A percentile compares a stretch with the other conserved stretches of the same genome.
phyloP scores from a whole-genome alignment of 305 asterid species.

The Rubia peregrina region DNA sequence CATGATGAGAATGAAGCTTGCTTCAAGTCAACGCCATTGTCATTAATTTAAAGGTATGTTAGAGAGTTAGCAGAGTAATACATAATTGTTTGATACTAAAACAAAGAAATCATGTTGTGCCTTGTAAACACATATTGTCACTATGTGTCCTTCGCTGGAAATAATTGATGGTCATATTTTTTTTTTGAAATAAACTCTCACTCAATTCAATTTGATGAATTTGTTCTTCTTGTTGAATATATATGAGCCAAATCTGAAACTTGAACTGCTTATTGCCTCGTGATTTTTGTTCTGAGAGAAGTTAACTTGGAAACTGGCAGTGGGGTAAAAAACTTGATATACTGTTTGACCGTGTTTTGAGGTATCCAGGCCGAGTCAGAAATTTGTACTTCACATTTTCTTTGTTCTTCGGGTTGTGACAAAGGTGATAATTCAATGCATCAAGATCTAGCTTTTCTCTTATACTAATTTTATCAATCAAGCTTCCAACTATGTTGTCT shows the following conservation, averaged over 20 bases:
- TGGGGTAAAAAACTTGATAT: too few relatives aligned
- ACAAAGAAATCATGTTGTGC: not conserved
- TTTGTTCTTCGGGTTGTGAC: too few relatives aligned
- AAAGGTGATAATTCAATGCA: too few relatives aligned
- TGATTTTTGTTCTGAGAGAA: too few relatives aligned
- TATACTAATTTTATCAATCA: too few relatives aligned
- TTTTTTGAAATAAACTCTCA: not conserved
- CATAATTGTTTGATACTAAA: not conserved
- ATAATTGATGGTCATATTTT: not conserved
- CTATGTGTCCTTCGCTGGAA: not conserved
- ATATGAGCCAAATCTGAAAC: not conserved
- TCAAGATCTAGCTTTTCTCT: too few relatives aligned
- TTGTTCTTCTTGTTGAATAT: not conserved
- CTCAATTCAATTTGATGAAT: not conserved
- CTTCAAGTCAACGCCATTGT: not conserved
- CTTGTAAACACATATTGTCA: not conserved
- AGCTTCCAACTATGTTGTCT: too few relatives aligned
- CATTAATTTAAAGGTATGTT: not conserved
- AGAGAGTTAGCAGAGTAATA: not conserved
- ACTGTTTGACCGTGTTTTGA: too few relatives aligned
- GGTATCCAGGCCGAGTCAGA: too few relatives aligned
- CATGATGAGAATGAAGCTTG: slow-evolving; percentile 36
- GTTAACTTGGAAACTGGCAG: too few relatives aligned
- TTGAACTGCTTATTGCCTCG: too few relatives aligned
- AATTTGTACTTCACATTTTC: too few relatives aligned